Evolutionary conservation across 1,139 yeast species (phyloP).

Genomic region (Geotrichum fermentans): DNA sequence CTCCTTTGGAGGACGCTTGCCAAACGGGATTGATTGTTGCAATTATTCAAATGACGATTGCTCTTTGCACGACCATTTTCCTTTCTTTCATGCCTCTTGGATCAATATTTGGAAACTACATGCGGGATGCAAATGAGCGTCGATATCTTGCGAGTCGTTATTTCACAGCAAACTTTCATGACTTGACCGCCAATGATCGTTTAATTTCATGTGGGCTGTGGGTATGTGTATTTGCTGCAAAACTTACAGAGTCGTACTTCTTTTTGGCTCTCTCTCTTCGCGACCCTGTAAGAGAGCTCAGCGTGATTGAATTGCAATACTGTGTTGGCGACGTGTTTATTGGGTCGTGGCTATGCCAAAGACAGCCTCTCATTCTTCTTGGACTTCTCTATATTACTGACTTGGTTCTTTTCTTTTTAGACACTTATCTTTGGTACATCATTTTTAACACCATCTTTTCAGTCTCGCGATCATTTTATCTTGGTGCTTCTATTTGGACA

Average conservation of each 20-base stretch:
- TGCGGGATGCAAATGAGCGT: conserved; percentile 31
- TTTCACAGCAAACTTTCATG: conserved; percentile 54
- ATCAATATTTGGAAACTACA: conserved; percentile 44
- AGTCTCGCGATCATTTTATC: conserved; percentile 58
- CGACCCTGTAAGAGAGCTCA: conserved; percentile 70
- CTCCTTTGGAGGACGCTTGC: conserved; percentile 50
- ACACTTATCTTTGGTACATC: conserved; percentile 85
- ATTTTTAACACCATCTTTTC: conserved; percentile 75
- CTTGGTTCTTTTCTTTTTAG: conserved; percentile 69
- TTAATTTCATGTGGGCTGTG: conserved; percentile 60
- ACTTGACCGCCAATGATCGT: conserved; percentile 47
- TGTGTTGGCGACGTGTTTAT: conserved; percentile 57
- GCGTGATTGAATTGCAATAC: conserved; percentile 53
- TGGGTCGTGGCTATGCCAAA: conserved; percentile 50
- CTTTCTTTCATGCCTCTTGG: conserved; percentile 60
- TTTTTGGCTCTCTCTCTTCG: conserved; percentile 71
- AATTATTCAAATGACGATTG: conserved; percentile 54
- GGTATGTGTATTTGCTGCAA: conserved; percentile 64
- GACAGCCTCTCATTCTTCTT: conserved; percentile 57
- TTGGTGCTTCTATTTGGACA: conserved; percentile 75
- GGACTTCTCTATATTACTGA: conserved; percentile 58
- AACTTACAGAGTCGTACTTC: conserved; percentile 74
- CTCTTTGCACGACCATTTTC: conserved; percentile 56
- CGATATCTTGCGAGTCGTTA: conserved; percentile 31
- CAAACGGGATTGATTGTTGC: conserved; percentile 49